Evolutionary conservation across 176 grass and related monocot species (phyloP).

Genomic region (Paspalum notatum): DNA sequence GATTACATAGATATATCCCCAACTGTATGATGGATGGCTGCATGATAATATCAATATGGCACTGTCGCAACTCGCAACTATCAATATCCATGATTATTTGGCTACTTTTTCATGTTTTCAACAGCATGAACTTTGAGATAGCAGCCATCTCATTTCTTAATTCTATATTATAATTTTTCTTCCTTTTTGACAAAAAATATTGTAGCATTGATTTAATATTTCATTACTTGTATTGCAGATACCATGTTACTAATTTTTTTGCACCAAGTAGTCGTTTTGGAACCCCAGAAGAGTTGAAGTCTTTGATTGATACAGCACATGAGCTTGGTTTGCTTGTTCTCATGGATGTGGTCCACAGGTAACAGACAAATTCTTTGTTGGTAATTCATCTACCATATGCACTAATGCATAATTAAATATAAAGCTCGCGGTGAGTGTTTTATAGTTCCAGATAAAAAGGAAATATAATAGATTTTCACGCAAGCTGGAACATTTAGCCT

Average conservation of each 20-base stretch:
- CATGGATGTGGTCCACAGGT: conserved; percentile 99
- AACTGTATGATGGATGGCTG: conserved; percentile 7
- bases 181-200: not conserved
- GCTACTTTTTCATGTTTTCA: not conserved
- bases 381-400: not conserved
- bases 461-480: not conserved
- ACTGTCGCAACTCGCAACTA: not conserved
- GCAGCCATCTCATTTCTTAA: not conserved
- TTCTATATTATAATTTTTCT: not conserved
- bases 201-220: not conserved
- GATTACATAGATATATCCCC: not conserved
- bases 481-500: not conserved
- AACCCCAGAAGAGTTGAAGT: conserved; percentile 95
- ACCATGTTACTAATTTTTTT: conserved; percentile 99
- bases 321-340: conserved; percentile 93
- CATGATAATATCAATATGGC: conserved; percentile 23
- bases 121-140: conserved; percentile 10
- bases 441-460: not conserved
- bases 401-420: not conserved
- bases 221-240: conserved; percentile 64
- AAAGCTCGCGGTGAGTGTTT: not conserved
- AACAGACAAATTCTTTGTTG: conserved; percentile 21
- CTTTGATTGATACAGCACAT: conserved; percentile 94
- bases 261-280: conserved; percentile 98
- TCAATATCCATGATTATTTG: not conserved